These are phyloP conservation scores for Rhizophagus sp. DNA, from an alignment of 192 early-diverging fungal species.

Conservation along the genomic window DNA sequence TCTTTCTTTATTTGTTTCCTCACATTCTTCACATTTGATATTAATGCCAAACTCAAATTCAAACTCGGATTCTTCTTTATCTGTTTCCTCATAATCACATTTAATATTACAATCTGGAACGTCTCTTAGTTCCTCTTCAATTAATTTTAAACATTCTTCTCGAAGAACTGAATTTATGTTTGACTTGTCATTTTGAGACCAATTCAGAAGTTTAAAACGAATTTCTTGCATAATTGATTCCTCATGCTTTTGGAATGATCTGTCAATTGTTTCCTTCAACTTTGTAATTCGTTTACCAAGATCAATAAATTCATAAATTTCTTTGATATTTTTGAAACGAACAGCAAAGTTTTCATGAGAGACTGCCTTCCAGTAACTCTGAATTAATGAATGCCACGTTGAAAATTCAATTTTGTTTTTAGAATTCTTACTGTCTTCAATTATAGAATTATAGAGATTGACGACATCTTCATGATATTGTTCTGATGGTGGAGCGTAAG, in stretches of 20 bases:
- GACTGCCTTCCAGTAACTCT: neutral
- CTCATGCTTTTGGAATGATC: constrained; percentile 8
- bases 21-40: neutral
- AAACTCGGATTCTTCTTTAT: neutral
- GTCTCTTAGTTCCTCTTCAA: neutral
- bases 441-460: neutral
- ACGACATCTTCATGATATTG: constrained; percentile 2
- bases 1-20: neutral
- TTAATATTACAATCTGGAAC: neutral
- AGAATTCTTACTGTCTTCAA: neutral
- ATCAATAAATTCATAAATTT: constrained; percentile 28
- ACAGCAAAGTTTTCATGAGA: constrained; percentile 3
- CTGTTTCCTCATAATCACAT: neutral
- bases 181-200: neutral
- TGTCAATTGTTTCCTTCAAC: constrained; percentile 13
- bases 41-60: neutral
- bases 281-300: constrained; percentile 24
- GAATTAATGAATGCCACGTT: neutral
- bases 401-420: neutral
- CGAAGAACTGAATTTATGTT: neutral
- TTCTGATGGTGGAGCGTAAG: neutral
- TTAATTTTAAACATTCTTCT: neutral
- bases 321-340: constrained; percentile 11
- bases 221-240: neutral
- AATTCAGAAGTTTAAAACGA: neutral